A percentile compares a stretch with the other conserved stretches of the same genome.
Evolutionary conservation across 2,329 filamentous ascomycete genomes (phyloP).

Genomic region (Talaromyces sp.): DNA sequence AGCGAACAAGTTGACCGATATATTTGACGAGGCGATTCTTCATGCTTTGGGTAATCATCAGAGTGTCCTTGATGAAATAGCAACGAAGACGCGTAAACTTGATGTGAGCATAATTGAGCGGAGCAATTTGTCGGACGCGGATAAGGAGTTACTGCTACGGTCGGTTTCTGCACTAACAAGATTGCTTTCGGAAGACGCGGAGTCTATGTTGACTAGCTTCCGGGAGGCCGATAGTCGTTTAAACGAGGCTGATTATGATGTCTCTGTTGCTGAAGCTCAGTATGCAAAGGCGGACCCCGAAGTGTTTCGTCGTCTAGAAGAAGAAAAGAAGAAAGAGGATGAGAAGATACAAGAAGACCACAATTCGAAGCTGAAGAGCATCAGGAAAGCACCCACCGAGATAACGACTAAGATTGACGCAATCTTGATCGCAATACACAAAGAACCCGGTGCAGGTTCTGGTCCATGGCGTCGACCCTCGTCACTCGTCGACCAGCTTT

Average conservation of each 20-base stretch:
- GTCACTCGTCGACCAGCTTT: slow-evolving; percentile 14
- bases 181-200: slow-evolving; percentile 43
- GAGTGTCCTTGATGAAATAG: slow-evolving; percentile 48
- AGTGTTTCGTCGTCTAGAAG: slow-evolving; percentile 42
- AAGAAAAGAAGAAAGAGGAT: slow-evolving; percentile 50
- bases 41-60: slow-evolving; percentile 52
- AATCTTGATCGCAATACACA: slow-evolving; percentile 37
- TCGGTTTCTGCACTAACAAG: slow-evolving; percentile 38
- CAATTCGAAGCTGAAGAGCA: slow-evolving; percentile 40
- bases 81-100: slow-evolving; percentile 41
- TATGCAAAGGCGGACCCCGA: slow-evolving; percentile 43
- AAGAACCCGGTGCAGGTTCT: slow-evolving; percentile 25
- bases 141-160: slow-evolving; percentile 39
- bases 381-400: slow-evolving; percentile 38
- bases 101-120: slow-evolving; percentile 31
- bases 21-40: slow-evolving; percentile 51
- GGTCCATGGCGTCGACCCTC: slow-evolving; percentile 19
- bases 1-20: slow-evolving; percentile 49
- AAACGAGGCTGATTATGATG: slow-evolving; percentile 52
- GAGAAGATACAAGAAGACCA: slow-evolving; percentile 44
- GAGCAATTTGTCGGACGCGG: slow-evolving; percentile 33
- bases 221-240: slow-evolving; percentile 49
- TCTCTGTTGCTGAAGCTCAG: slow-evolving; percentile 53
- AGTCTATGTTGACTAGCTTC: slow-evolving; percentile 47
- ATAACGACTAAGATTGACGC: slow-evolving; percentile 37